Conservation (phyloP, 2,329 filamentous ascomycete species). For the Dothistroma septosporum region DNA sequence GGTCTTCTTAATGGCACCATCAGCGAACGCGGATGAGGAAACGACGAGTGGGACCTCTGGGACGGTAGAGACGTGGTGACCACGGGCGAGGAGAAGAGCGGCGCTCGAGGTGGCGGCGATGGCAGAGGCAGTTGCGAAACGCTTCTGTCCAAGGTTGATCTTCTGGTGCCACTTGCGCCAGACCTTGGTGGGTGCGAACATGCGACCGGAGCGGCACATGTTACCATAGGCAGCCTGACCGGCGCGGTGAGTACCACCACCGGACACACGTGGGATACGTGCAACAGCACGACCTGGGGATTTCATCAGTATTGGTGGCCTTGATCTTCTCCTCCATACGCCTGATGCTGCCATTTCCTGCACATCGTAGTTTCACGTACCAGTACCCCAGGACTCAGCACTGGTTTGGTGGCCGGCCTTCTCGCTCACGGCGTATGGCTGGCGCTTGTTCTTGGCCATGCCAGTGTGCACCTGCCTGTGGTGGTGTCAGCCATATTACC, state of each 20-base stretch:
- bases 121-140: constrained; percentile 95
- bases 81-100: constrained; percentile 91
- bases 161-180: constrained; percentile 99
- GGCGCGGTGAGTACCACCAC: constrained; percentile 99
- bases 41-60: constrained; percentile 96
- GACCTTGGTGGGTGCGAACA: constrained; percentile 99
- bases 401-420: constrained; percentile 99
- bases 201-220: constrained; percentile 99
- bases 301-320: constrained; percentile 18
- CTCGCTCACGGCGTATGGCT: constrained; percentile 99
- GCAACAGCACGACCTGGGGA: constrained; percentile 87
- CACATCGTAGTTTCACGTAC: constrained; percentile 44
- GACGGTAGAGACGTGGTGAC: constrained; percentile 87
- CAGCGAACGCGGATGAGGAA: constrained; percentile 83
- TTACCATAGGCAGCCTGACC: constrained; percentile 99
- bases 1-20: constrained; percentile 79
- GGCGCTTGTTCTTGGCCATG: constrained; percentile 99
- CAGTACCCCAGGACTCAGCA: constrained; percentile 99
- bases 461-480: constrained; percentile 80
- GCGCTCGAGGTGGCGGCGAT: constrained; percentile 93
- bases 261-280: constrained; percentile 99
- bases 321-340: constrained; percentile 3
- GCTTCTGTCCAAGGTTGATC: constrained; percentile 99
- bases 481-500: constrained; percentile 27
- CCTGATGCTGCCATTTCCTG: background rate